phyloP scores from a whole-genome alignment of 768 basidiomycete species.

The Lactarius psammicola region DNA sequence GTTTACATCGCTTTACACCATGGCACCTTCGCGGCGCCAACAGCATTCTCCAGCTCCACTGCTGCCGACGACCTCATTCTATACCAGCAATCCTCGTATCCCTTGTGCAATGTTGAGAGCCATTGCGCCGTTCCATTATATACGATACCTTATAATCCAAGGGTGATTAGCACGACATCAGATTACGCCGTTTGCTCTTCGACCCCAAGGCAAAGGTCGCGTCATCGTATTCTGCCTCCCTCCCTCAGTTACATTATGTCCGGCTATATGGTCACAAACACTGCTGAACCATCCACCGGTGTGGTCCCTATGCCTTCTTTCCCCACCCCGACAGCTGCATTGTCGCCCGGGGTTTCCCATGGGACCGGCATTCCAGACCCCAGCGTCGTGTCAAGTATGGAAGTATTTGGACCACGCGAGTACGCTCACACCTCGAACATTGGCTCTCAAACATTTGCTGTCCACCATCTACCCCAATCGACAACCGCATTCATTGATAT shows the following conservation, averaged over 20 bases:
- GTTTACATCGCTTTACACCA: slow-evolving; percentile 4
- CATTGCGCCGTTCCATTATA: not conserved
- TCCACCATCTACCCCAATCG: not conserved
- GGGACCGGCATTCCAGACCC: too few species aligned
- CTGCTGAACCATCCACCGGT: too few species aligned
- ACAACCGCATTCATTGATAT: not conserved
- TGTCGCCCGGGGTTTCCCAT: not conserved
- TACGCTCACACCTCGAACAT: not conserved
- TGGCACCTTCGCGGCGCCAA: not conserved
- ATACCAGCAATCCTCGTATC: not conserved
- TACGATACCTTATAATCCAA: too few species aligned
- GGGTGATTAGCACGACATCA: too few species aligned
- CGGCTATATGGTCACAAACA: too few species aligned
- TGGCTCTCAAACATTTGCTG: not conserved
- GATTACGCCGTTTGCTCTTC: not conserved
- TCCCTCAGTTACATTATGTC: not conserved
- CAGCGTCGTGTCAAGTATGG: not conserved
- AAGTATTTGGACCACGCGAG: not conserved
- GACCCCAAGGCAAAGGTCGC: not conserved
- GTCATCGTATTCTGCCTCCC: not conserved
- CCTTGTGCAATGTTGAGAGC: not conserved
- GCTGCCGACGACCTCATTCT: not conserved
- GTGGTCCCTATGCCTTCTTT: too few species aligned
- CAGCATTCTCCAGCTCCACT: not conserved
- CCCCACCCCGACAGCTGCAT: too few species aligned